Conservation (phyloP, 2,329 filamentous ascomycete species). For the Fonsecaea erecta region DNA sequence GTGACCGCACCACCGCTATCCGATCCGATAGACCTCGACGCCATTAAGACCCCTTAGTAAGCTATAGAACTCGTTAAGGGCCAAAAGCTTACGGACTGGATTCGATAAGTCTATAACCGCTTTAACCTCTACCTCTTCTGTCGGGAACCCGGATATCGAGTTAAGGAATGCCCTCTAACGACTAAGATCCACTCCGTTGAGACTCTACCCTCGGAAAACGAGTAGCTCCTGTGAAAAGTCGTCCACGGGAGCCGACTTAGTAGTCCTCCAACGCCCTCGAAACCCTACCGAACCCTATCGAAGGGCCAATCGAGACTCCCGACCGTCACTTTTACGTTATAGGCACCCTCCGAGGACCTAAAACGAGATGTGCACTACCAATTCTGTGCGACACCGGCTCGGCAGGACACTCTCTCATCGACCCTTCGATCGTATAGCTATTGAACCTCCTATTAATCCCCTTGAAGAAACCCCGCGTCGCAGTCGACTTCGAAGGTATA, state of each 20-base stretch:
- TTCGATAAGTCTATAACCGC: neutral
- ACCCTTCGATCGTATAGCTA: neutral
- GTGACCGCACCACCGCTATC: neutral
- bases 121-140: conserved; percentile 6
- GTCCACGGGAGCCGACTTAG: neutral
- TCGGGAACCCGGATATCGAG: neutral
- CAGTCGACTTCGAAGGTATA: neutral
- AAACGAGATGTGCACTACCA: neutral
- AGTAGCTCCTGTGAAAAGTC: conserved; percentile 2
- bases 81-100: neutral
- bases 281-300: neutral
- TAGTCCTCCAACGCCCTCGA: neutral
- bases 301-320: neutral
- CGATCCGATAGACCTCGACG: neutral
- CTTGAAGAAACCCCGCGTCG: neutral
- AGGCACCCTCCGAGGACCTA: neutral
- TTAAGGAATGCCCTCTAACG: neutral
- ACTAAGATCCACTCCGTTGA: neutral
- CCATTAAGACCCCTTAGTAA: conserved; percentile 5
- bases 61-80: neutral
- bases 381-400: neutral
- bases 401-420: neutral
- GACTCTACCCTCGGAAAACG: neutral
- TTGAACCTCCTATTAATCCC: neutral
- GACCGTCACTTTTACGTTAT: neutral